These are phyloP conservation scores for Ogataea hybrid DNA, from an alignment of 1,139 yeast species.

Conservation along the genomic window DNA sequence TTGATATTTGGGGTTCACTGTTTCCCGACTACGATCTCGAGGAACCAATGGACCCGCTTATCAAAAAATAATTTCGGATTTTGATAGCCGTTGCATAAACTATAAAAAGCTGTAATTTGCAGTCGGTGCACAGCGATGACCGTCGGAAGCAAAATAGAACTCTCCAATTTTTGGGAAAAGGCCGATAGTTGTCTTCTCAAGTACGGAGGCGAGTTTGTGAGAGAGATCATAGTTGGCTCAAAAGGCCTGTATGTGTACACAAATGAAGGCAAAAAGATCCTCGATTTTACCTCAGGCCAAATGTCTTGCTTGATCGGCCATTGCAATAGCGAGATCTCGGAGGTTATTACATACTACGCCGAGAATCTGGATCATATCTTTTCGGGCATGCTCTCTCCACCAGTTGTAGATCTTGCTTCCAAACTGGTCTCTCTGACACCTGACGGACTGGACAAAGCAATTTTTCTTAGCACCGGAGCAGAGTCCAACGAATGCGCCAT, in stretches of 20 bases:
- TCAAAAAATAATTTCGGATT: too few relatives aligned
- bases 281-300: slow-evolving; percentile 31
- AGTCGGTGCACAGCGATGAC: too few relatives aligned
- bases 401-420: slow-evolving; percentile 28
- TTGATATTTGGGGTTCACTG: too few relatives aligned
- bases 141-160: too few relatives aligned
- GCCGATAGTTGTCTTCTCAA: too few relatives aligned
- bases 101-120: too few relatives aligned
- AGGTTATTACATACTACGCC: slow-evolving; percentile 23
- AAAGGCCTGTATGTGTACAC: slow-evolving; percentile 24
- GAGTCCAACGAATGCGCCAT: slow-evolving; percentile 29
- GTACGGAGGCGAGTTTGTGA: too few relatives aligned
- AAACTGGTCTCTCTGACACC: slow-evolving; percentile 24
- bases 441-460: slow-evolving; percentile 25
- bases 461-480: slow-evolving; percentile 29
- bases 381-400: slow-evolving; percentile 30
- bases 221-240: slow-evolving; percentile 17
- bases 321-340: slow-evolving; percentile 26
- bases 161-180: too few relatives aligned
- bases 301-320: slow-evolving; percentile 30
- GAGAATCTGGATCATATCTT: slow-evolving; percentile 26
- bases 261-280: slow-evolving; percentile 22
- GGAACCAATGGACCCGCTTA: too few relatives aligned
- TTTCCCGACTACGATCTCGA: too few relatives aligned
- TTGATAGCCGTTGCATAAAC: too few relatives aligned